Conservation (phyloP, 208 protist genomes). For the Leishmania martiniquensis region DNA sequence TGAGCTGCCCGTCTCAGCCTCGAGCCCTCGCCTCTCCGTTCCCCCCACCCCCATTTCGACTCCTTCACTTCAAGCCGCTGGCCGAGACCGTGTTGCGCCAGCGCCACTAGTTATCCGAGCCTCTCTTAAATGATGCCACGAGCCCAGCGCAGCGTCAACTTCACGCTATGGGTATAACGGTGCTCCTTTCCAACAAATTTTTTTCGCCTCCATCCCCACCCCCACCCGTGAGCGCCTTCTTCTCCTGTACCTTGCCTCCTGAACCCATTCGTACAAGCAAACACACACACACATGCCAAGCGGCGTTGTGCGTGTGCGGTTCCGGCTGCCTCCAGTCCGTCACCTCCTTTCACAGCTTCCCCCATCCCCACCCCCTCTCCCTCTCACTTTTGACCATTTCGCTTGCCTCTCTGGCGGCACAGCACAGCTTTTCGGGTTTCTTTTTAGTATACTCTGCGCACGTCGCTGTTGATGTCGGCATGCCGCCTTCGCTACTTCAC, state of each 20-base stretch:
- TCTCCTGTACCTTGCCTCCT: background rate
- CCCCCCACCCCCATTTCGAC: background rate
- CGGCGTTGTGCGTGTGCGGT: background rate
- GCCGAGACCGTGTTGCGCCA: background rate
- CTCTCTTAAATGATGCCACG: background rate
- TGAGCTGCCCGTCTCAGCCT: background rate
- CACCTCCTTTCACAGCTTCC: background rate
- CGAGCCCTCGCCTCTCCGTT: background rate
- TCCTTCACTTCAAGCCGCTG: background rate
- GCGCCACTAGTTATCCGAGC: background rate
- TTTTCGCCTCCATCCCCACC: background rate
- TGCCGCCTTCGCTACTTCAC: too few relatives aligned
- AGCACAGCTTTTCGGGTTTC: background rate
- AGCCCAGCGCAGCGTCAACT: background rate
- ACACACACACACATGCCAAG: background rate
- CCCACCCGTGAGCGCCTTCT: background rate
- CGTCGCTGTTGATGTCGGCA: too few relatives aligned
- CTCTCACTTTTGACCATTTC: background rate
- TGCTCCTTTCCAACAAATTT: too few relatives aligned
- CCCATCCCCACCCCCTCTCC: too few relatives aligned
- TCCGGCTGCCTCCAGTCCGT: background rate
- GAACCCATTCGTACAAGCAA: background rate
- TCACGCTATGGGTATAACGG: background rate
- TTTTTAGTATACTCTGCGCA: too few relatives aligned
- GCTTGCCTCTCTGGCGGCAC: background rate